A percentile compares a stretch with the other conserved stretches of the same genome.
These are phyloP conservation scores for Alnus glutinosa DNA, from an alignment of 306 rosid species.

Conservation along the genomic window DNA sequence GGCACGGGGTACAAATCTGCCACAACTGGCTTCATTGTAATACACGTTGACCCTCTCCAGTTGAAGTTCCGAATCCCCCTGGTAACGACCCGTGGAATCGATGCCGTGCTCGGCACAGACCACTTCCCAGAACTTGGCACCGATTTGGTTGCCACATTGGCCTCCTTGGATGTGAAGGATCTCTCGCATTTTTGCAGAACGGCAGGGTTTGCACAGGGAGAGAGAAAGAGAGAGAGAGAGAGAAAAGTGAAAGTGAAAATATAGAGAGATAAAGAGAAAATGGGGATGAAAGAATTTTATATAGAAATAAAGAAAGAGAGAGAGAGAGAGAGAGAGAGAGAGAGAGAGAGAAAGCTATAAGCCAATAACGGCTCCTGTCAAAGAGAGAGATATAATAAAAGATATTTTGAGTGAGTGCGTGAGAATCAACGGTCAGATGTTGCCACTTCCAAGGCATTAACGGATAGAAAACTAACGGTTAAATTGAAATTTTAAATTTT, in stretches of 20 bases:
- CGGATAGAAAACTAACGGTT: constrained; percentile 8
- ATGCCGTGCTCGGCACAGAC: constrained; percentile 56
- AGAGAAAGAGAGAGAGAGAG: not conserved
- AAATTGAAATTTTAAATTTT: not conserved
- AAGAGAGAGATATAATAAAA: too few relatives aligned
- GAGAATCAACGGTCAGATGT: not conserved
- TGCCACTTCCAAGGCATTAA: not conserved
- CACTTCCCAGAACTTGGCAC: constrained; percentile 55
- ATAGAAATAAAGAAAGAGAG: not conserved
- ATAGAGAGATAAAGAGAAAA: not conserved
- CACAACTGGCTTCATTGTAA: constrained; percentile 48
- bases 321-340: not conserved
- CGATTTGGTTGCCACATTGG: constrained; percentile 51
- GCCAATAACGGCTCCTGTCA: not conserved
- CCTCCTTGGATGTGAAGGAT: constrained; percentile 53
- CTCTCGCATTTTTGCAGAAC: constrained; percentile 31
- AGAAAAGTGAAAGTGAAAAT: not conserved
- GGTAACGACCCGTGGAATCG: constrained; percentile 44
- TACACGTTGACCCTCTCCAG: constrained; percentile 46
- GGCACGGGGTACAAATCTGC: constrained; percentile 45
- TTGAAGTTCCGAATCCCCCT: constrained; percentile 42
- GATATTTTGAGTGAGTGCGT: not conserved
- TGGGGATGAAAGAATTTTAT: not conserved
- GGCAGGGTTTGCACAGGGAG: not conserved
- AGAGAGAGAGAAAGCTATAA: not conserved